A percentile compares a stretch with the other conserved stretches of the same genome.
phyloP scores from a whole-genome alignment of 176 grass and related monocot genomes.

The Raddia distichophylla region DNA sequence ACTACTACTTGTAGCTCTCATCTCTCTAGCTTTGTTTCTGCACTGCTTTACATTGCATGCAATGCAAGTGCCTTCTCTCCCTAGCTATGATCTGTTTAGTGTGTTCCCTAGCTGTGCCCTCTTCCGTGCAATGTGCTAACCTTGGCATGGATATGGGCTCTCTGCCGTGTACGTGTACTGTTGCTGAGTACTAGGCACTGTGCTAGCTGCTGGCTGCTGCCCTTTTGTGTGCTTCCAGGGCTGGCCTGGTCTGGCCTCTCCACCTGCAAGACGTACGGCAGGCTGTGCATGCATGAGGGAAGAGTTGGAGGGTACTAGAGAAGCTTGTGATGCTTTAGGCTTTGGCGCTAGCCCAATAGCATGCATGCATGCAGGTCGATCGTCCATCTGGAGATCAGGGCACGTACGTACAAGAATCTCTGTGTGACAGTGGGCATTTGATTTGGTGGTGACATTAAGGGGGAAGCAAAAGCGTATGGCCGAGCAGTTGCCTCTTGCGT shows the following conservation, averaged over 20 bases:
- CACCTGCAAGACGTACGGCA: background rate
- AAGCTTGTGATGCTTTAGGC: background rate
- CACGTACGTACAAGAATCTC: conserved; percentile 7
- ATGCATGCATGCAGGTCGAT: background rate
- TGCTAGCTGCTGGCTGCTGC: background rate
- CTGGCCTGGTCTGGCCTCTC: background rate
- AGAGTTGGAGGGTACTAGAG: too few relatives aligned
- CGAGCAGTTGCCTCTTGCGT: conserved; percentile 15
- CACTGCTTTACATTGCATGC: background rate
- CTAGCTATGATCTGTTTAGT: too few relatives aligned
- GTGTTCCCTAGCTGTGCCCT: too few relatives aligned
- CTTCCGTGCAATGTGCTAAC: background rate
- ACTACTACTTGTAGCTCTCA: too few relatives aligned
- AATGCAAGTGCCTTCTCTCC: too few relatives aligned
- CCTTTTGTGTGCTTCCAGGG: conserved; percentile 6
- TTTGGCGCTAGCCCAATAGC: background rate
- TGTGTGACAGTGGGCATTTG: background rate
- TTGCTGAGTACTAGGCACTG: background rate
- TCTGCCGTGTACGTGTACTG: background rate
- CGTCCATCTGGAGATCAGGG: background rate
- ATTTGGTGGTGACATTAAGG: conserved; percentile 3
- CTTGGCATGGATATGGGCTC: background rate
- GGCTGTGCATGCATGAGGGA: too few relatives aligned
- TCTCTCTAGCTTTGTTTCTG: too few relatives aligned
- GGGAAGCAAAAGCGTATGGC: background rate